Percentiles rank a stretch among this genome's conserved stretches.
These are phyloP conservation scores for Asterophora lycoperdoides DNA, from an alignment of 768 basidiomycete species.

Conservation along the genomic window DNA sequence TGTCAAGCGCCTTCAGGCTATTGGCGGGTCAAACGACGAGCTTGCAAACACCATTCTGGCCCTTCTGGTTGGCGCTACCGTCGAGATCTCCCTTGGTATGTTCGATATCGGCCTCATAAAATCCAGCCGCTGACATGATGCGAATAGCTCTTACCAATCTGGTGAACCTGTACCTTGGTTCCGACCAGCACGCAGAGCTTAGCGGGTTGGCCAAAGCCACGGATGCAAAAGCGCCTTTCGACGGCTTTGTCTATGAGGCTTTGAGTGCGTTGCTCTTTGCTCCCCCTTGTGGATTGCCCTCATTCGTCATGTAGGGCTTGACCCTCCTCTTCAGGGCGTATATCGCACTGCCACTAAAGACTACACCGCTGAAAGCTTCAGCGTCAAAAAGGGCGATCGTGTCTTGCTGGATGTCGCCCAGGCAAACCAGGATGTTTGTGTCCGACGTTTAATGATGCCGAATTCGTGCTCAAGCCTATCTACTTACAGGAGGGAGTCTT, in stretches of 20 bases:
- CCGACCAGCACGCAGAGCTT: conserved; percentile 37
- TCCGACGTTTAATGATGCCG: not conserved
- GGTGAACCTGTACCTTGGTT: conserved; percentile 59
- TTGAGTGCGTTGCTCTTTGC: conserved; percentile 45
- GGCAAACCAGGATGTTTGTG: conserved; percentile 56
- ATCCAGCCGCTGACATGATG: not conserved
- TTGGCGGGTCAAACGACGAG: conserved; percentile 55
- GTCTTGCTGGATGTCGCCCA: conserved; percentile 60
- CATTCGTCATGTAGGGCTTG: conserved; percentile 45
- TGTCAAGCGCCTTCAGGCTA: conserved; percentile 51
- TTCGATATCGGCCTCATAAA: not conserved
- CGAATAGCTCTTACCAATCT: conserved; percentile 57
- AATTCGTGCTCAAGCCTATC: not conserved
- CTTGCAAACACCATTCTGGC: conserved; percentile 69
- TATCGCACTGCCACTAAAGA: conserved; percentile 52
- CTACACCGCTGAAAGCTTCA: conserved; percentile 36
- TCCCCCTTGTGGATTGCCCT: not conserved
- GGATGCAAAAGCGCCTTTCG: conserved; percentile 35
- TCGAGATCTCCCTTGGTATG: conserved; percentile 67
- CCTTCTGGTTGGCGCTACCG: conserved; percentile 60
- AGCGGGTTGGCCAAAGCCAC: conserved; percentile 29
- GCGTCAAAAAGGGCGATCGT: conserved; percentile 43
- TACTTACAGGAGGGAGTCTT: conserved; percentile 47
- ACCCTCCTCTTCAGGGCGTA: conserved; percentile 68
- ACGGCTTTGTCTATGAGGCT: conserved; percentile 63